Conservation (phyloP, 768 basidiomycete genomes). For the Hebeloma cylindrosporum region DNA sequence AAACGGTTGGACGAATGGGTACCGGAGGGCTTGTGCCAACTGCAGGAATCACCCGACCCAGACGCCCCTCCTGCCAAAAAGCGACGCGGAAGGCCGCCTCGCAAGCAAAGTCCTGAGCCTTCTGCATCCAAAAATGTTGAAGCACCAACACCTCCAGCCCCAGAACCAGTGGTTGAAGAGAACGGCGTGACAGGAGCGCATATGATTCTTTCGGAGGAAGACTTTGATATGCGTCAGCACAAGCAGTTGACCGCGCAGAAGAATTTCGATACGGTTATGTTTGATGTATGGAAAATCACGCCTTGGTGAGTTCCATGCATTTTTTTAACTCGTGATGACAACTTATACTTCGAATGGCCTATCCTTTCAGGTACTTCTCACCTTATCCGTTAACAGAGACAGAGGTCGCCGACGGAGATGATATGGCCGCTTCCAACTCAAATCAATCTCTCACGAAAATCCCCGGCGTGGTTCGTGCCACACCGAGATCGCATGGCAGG, state of each 20-base stretch:
- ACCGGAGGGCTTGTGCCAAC: constrained; percentile 41
- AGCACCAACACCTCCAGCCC: not conserved
- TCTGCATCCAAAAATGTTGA: constrained; percentile 2
- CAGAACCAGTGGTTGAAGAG: constrained; percentile 8
- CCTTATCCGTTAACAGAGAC: constrained; percentile 81
- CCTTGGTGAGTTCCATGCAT: constrained; percentile 66
- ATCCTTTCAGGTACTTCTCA: constrained; percentile 77
- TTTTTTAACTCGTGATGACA: not conserved
- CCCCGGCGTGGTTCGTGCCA: constrained; percentile 49
- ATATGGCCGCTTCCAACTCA: constrained; percentile 30
- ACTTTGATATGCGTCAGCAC: constrained; percentile 67
- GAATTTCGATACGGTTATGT: constrained; percentile 86
- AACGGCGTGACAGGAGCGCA: constrained; percentile 15
- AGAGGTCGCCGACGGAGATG: constrained; percentile 65
- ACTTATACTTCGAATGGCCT: not conserved
- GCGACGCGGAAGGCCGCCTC: constrained; percentile 30
- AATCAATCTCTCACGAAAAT: constrained; percentile 36
- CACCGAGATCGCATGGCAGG: constrained; percentile 63
- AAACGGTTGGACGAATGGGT: constrained; percentile 79
- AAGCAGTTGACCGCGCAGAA: constrained; percentile 66
- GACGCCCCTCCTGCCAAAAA: constrained; percentile 28
- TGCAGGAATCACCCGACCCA: constrained; percentile 19
- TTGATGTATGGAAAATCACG: constrained; percentile 83
- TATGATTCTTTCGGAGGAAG: constrained; percentile 60
- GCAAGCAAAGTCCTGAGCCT: constrained; percentile 1